phyloP scores from a whole-genome alignment of 1,284 basidiomycete genomes.

The Mycosarcoma maydis region DNA sequence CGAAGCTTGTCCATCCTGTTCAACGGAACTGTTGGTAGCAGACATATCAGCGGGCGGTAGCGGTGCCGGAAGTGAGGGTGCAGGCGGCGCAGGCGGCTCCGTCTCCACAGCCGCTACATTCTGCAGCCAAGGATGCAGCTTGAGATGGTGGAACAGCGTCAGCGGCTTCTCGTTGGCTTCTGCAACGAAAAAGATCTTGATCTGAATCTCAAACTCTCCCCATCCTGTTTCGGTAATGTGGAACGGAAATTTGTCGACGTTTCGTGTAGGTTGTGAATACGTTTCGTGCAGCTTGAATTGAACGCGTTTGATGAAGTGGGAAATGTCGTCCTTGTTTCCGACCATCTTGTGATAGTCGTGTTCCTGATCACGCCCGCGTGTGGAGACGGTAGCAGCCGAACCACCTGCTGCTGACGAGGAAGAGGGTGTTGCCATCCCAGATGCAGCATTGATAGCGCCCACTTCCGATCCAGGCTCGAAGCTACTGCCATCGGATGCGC shows the following conservation, averaged over 20 bases:
- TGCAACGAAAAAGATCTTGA: slow-evolving; percentile 88
- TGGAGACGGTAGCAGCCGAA: slow-evolving; percentile 41
- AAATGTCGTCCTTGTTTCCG: slow-evolving; percentile 65
- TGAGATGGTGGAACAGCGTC: slow-evolving; percentile 87
- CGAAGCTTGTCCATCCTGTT: neutral
- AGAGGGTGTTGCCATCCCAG: slow-evolving; percentile 1
- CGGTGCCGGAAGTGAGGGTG: slow-evolving; percentile 51
- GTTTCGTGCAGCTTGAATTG: slow-evolving; percentile 98
- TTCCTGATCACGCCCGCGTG: slow-evolving; percentile 59
- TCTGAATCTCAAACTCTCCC: slow-evolving; percentile 98
- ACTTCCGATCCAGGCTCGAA: slow-evolving; percentile 36
- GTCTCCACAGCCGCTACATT: slow-evolving; percentile 74
- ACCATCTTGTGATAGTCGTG: slow-evolving; percentile 64
- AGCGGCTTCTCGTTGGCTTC: slow-evolving; percentile 93
- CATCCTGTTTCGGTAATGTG: slow-evolving; percentile 96
- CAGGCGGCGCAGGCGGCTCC: slow-evolving; percentile 67
- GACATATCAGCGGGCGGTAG: slow-evolving; percentile 33
- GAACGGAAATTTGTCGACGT: slow-evolving; percentile 90
- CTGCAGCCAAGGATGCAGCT: slow-evolving; percentile 88
- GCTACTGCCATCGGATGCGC: slow-evolving; percentile 13
- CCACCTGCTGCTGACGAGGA: slow-evolving; percentile 7
- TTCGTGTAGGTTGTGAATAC: slow-evolving; percentile 87
- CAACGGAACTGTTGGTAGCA: slow-evolving; percentile 10
- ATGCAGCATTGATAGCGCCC: slow-evolving; percentile 24
- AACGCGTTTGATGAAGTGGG: slow-evolving; percentile 77